A percentile compares a stretch with the other conserved stretches of the same genome.
Evolutionary conservation across 2,329 filamentous ascomycete species (phyloP).

Genomic region (Paecilomyces formosus): DNA sequence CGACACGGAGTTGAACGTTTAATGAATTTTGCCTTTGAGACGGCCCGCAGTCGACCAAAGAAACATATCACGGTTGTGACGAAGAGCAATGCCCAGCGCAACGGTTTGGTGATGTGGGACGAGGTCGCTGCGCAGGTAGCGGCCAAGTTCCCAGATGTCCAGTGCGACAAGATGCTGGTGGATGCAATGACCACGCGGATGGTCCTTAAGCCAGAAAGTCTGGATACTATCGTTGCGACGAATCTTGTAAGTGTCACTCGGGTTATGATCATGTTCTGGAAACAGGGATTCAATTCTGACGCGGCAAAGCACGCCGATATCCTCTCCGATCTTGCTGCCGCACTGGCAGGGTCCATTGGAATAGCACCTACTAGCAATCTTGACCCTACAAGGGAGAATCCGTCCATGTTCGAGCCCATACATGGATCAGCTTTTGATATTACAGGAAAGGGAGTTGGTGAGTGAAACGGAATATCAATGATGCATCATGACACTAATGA

Average conservation of each 20-base stretch:
- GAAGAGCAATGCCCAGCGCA: constrained; percentile 49
- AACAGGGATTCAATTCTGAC: constrained; percentile 8
- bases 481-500: background rate
- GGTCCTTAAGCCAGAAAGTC: constrained; percentile 42
- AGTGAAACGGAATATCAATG: background rate
- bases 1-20: constrained; percentile 45
- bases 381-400: constrained; percentile 54
- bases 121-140: constrained; percentile 42
- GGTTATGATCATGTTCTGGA: background rate
- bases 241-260: constrained; percentile 32
- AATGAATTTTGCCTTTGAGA: constrained; percentile 48
- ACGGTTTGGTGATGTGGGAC: constrained; percentile 53
- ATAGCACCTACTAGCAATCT: constrained; percentile 65
- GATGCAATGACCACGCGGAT: constrained; percentile 52
- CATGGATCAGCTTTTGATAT: constrained; percentile 60
- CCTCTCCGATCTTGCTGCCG: constrained; percentile 62
- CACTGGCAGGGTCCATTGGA: constrained; percentile 62
- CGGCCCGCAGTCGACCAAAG: constrained; percentile 38
- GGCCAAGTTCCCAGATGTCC: constrained; percentile 44
- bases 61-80: constrained; percentile 49
- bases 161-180: constrained; percentile 49
- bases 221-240: constrained; percentile 49
- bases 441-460: constrained; percentile 49
- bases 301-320: constrained; percentile 51
- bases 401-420: constrained; percentile 58